These are phyloP conservation scores for Stephanodiscus triporus DNA, from an alignment of 108 stramenopile species.

Conservation along the genomic window DNA sequence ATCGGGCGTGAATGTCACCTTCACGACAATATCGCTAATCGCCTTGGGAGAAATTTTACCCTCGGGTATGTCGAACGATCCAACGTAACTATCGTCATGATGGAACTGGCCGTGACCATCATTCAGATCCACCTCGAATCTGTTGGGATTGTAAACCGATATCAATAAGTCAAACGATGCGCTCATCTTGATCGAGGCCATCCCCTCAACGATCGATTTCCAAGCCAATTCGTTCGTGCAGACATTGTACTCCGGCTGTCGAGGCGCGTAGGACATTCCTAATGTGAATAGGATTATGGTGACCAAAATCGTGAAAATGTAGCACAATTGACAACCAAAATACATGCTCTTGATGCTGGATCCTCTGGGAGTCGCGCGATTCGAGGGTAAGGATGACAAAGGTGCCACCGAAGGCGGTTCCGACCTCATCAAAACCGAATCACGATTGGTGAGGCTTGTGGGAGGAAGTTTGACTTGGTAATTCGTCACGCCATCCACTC, in stretches of 20 bases:
- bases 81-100: constrained; percentile 69
- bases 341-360: constrained; percentile 41
- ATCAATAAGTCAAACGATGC: constrained; percentile 83
- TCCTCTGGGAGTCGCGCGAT: constrained; percentile 23
- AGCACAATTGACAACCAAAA: constrained; percentile 50
- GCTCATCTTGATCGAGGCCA: constrained; percentile 66
- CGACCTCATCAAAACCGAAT: constrained; percentile 5
- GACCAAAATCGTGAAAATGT: constrained; percentile 47
- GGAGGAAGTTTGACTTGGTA: constrained; percentile 7
- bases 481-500: constrained; percentile 23
- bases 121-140: constrained; percentile 66
- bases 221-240: constrained; percentile 86
- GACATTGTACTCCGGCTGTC: constrained; percentile 77
- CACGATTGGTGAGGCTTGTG: not conserved
- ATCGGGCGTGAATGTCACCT: constrained; percentile 74
- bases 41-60: constrained; percentile 56
- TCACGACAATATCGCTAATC: constrained; percentile 83
- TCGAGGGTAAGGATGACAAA: constrained; percentile 19
- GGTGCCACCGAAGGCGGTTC: constrained; percentile 21
- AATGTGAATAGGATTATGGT: constrained; percentile 44
- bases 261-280: constrained; percentile 67
- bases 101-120: constrained; percentile 70
- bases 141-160: constrained; percentile 85
- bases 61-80: constrained; percentile 76
- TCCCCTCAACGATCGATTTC: constrained; percentile 75